phyloP scores from a whole-genome alignment of 306 rosid genomes.

The Potentilla sterilis region DNA sequence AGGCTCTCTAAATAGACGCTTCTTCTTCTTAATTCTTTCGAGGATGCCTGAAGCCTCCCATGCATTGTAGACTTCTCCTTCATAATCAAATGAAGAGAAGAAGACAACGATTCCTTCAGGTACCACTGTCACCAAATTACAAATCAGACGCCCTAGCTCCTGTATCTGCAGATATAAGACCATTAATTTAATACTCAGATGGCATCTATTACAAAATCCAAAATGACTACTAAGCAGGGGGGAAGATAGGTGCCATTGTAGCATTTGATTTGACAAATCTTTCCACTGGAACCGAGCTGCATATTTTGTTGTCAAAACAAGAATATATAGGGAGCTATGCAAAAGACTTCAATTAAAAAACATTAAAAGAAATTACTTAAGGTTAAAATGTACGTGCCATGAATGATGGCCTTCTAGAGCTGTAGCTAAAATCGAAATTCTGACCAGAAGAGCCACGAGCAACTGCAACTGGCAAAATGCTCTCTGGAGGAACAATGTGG shows the following conservation, averaged over 20 bases:
- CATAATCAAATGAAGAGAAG: constrained; percentile 94
- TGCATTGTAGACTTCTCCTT: constrained; percentile 62
- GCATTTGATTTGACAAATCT: background rate
- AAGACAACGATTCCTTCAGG: constrained; percentile 92
- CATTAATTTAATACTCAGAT: constrained; percentile 27
- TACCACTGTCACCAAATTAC: constrained; percentile 72
- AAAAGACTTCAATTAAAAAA: background rate
- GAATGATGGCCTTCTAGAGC: constrained; percentile 62
- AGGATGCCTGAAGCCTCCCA: constrained; percentile 85
- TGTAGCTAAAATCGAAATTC: constrained; percentile 80
- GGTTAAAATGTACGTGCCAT: constrained; percentile 43
- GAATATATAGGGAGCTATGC: background rate
- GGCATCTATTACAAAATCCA: constrained; percentile 12
- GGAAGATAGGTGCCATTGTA: background rate
- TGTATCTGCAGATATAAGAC: constrained; percentile 53
- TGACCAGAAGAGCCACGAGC: constrained; percentile 83
- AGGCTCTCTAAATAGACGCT: constrained; percentile 85
- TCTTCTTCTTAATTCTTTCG: constrained; percentile 74
- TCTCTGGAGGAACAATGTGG: constrained; percentile 85
- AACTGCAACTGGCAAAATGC: constrained; percentile 81
- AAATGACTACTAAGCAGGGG: background rate
- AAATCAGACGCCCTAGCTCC: constrained; percentile 78
- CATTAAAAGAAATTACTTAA: background rate
- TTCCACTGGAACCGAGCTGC: background rate
- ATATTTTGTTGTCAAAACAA: background rate